These are phyloP conservation scores for Ormosia emarginata DNA, from an alignment of 306 rosid genomes.

Conservation along the genomic window DNA sequence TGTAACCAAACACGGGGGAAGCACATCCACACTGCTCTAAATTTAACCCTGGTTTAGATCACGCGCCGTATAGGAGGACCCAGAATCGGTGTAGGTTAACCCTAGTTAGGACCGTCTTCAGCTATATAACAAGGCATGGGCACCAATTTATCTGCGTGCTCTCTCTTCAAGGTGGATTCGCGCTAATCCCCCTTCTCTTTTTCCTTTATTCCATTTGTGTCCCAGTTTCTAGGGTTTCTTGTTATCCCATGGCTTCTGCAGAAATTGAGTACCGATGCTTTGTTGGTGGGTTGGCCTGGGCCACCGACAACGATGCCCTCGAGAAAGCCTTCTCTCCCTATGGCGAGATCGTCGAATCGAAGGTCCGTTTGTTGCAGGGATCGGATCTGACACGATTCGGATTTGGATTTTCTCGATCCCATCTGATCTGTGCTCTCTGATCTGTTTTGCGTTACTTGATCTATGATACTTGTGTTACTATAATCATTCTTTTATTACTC, in stretches of 20 bases:
- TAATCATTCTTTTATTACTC: slow-evolving; percentile 65
- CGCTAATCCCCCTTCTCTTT: not conserved
- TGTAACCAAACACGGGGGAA: slow-evolving; percentile 21
- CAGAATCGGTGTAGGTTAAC: slow-evolving; percentile 24
- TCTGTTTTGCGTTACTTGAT: slow-evolving; percentile 83
- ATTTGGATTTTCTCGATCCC: slow-evolving; percentile 53
- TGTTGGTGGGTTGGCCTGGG: slow-evolving; percentile 99
- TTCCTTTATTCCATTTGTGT: not conserved
- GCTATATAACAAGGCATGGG: slow-evolving; percentile 36
- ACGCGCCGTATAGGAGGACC: not conserved
- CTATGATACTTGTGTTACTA: slow-evolving; percentile 66
- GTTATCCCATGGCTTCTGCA: slow-evolving; percentile 49
- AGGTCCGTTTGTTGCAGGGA: slow-evolving; percentile 96
- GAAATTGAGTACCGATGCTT: slow-evolving; percentile 82
- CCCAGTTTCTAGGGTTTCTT: not conserved
- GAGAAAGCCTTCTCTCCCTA: slow-evolving; percentile 60
- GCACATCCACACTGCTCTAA: not conserved
- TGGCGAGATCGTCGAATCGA: slow-evolving; percentile 90
- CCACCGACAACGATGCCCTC: slow-evolving; percentile 77
- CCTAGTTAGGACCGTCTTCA: slow-evolving; percentile 21
- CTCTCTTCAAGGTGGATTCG: slow-evolving; percentile 30
- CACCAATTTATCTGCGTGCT: not conserved
- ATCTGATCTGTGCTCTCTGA: slow-evolving; percentile 56
- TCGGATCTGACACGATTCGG: slow-evolving; percentile 75
- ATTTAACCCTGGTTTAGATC: slow-evolving; percentile 45